A percentile compares a stretch with the other conserved stretches of the same genome.
These are phyloP conservation scores for Clitopilus passeckerianus DNA, from an alignment of 768 basidiomycete species.

Conservation along the genomic window DNA sequence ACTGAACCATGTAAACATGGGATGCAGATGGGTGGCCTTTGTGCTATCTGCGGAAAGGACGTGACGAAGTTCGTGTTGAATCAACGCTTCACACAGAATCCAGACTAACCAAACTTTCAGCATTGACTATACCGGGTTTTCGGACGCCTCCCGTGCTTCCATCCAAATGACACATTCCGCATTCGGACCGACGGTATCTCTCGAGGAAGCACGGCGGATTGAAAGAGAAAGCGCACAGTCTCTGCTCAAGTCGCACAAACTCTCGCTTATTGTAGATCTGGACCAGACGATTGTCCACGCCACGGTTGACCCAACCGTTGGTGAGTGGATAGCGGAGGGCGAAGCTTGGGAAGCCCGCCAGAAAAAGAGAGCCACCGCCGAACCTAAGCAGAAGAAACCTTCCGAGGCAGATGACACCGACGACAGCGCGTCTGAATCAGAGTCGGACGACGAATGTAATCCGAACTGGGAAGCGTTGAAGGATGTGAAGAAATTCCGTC, in stretches of 20 bases:
- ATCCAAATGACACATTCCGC: constrained; percentile 96
- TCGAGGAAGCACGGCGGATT: constrained; percentile 88
- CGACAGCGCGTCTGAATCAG: constrained; percentile 31
- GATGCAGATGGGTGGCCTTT: constrained; percentile 87
- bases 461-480: constrained; percentile 91
- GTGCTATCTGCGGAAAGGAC: constrained; percentile 93
- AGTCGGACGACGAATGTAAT: constrained; percentile 62
- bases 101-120: constrained; percentile 22
- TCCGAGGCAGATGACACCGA: constrained; percentile 28
- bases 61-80: constrained; percentile 70
- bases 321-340: constrained; percentile 92
- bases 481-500: constrained; percentile 85
- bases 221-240: constrained; percentile 79
- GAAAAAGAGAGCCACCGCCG: background rate
- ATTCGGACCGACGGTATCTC: constrained; percentile 85
- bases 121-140: constrained; percentile 83
- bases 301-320: constrained; percentile 96
- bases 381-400: constrained; percentile 40
- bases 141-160: constrained; percentile 79
- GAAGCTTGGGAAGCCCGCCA: constrained; percentile 63
- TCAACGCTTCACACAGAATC: constrained; percentile 4
- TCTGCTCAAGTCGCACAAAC: constrained; percentile 68
- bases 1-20: constrained; percentile 96
- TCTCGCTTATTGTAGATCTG: constrained; percentile 95
- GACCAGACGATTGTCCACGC: constrained; percentile 99